A percentile compares a stretch with the other conserved stretches of the same genome.
Conservation (phyloP, 495 filamentous ascomycete species). For the Talaromyces stipitatus region DNA sequence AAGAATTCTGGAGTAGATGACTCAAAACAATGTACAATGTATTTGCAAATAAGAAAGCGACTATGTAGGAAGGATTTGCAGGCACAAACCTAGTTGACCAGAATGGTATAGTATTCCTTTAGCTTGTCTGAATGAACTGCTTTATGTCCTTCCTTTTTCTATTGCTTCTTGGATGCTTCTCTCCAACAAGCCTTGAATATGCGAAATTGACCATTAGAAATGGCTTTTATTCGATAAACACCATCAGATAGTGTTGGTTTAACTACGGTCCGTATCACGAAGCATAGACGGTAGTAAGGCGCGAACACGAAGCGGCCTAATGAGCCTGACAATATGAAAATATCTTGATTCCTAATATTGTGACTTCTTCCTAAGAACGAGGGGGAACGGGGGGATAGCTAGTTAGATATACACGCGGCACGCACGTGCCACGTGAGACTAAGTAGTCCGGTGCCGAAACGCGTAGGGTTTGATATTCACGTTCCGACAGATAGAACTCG, state of each 20-base stretch:
- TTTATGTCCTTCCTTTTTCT: not conserved
- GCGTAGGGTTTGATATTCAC: too few species aligned
- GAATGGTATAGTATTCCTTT: not conserved
- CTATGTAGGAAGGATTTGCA: not conserved
- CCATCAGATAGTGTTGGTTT: too few species aligned
- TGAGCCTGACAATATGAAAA: too few species aligned
- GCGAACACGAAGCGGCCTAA: too few species aligned
- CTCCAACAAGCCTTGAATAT: not conserved
- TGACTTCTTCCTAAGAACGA: too few species aligned
- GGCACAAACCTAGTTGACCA: not conserved
- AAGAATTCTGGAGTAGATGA: not conserved
- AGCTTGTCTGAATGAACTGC: not conserved
- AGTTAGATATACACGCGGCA: too few species aligned
- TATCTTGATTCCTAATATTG: too few species aligned
- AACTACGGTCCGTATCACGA: too few species aligned
- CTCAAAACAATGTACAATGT: not conserved
- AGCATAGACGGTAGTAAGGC: too few species aligned
- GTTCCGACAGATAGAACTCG: not conserved
- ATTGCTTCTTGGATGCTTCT: not conserved
- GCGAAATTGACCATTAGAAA: not conserved
- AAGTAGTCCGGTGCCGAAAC: too few species aligned
- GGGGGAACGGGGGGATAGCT: too few species aligned
- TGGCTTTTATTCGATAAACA: not conserved
- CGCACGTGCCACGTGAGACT: too few species aligned
- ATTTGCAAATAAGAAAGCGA: not conserved